Percentiles rank a stretch among this genome's conserved stretches.
Conservation (phyloP, 768 basidiomycete genomes). For the Pilatotrama ljubarskyi region DNA sequence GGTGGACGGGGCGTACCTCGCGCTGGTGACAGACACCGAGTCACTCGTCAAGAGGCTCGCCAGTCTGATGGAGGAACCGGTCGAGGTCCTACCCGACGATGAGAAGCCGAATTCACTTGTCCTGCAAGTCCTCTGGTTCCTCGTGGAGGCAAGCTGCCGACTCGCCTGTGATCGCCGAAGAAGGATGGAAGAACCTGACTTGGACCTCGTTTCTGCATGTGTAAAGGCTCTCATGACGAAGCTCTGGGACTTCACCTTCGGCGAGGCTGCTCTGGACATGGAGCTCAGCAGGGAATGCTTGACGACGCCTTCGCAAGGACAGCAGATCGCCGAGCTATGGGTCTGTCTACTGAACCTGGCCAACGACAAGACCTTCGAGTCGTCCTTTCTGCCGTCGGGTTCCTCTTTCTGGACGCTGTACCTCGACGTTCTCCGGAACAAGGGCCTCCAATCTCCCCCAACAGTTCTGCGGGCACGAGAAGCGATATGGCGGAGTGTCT, state of each 20-base stretch:
- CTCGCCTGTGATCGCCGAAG: slow-evolving; percentile 33
- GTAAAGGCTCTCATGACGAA: slow-evolving; percentile 34
- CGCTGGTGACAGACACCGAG: slow-evolving; percentile 37
- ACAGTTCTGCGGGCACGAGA: slow-evolving; percentile 56
- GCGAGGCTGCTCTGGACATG: slow-evolving; percentile 44
- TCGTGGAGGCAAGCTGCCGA: slow-evolving; percentile 56
- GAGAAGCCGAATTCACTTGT: slow-evolving; percentile 39
- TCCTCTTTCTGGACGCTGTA: slow-evolving; percentile 46
- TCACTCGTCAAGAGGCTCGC: slow-evolving; percentile 36
- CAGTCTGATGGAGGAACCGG: slow-evolving; percentile 39
- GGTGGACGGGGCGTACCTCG: slow-evolving; percentile 34
- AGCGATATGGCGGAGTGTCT: slow-evolving; percentile 66
- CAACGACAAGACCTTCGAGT: slow-evolving; percentile 1
- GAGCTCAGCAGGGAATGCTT: slow-evolving; percentile 33
- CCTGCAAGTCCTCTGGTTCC: slow-evolving; percentile 60
- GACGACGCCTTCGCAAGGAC: slow-evolving; percentile 34
- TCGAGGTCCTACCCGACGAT: slow-evolving; percentile 28
- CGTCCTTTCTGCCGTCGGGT: slow-evolving; percentile 14
- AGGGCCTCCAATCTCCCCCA: slow-evolving; percentile 25
- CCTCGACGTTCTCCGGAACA: slow-evolving; percentile 4
- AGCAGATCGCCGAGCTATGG: slow-evolving; percentile 66
- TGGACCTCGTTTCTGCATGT: slow-evolving; percentile 30
- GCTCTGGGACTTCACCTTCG: slow-evolving; percentile 57
- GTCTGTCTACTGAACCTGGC: slow-evolving; percentile 64
- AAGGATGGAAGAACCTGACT: slow-evolving; percentile 6